A percentile compares a stretch with the other conserved stretches of the same genome.
phyloP scores from a whole-genome alignment of 257 asterid species.

The Nicotiana otophora region DNA sequence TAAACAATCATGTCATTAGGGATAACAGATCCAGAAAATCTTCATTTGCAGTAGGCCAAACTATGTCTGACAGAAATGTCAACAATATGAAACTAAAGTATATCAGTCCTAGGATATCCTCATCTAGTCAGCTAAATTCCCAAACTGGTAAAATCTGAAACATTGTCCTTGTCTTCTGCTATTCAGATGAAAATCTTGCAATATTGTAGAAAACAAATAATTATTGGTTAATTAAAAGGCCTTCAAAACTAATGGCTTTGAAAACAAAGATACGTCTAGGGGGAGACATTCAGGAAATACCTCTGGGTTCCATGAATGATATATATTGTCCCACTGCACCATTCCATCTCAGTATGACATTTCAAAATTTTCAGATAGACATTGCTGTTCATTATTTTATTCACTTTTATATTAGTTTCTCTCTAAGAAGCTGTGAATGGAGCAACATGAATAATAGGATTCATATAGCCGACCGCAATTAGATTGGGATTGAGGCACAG shows the following conservation, averaged over 20 bases:
- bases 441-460: background rate
- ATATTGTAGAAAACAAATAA: background rate
- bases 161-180: background rate
- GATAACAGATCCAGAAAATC: background rate
- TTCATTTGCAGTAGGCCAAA: background rate
- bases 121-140: background rate
- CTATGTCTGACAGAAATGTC: background rate
- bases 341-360: background rate
- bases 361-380: background rate
- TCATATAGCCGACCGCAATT: background rate
- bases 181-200: background rate
- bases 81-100: background rate
- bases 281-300: background rate
- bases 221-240: background rate
- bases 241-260: background rate
- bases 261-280: background rate
- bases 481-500: background rate
- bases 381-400: background rate
- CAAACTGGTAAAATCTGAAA: background rate
- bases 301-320: background rate
- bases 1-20: slow-evolving; percentile 17
- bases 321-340: background rate
- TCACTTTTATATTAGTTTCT: background rate
- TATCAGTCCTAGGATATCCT: background rate
- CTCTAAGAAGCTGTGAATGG: background rate